phyloP scores from a whole-genome alignment of 2,329 filamentous ascomycete species.

The Neonectria neomacrospora region DNA sequence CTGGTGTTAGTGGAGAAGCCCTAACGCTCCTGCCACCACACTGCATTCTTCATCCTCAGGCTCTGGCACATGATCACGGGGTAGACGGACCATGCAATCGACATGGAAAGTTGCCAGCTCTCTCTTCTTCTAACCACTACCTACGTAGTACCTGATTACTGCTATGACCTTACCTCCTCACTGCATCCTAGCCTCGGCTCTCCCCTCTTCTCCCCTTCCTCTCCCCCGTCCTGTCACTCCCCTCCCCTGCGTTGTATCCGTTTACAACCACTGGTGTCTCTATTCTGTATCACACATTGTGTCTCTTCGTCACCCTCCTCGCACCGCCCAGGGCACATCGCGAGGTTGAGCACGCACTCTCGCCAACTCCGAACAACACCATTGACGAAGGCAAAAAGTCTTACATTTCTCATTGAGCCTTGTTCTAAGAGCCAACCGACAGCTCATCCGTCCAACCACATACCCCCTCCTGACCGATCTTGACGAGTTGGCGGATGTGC shows the following conservation, averaged over 20 bases:
- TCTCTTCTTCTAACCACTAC: neutral
- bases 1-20: slow-evolving; percentile 21
- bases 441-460: slow-evolving; percentile 21
- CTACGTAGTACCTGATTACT: neutral
- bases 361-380: neutral
- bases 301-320: slow-evolving; percentile 11
- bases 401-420: neutral
- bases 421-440: neutral
- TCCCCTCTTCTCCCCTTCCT: neutral
- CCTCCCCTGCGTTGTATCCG: neutral
- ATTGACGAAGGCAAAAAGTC: neutral
- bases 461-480: slow-evolving; percentile 29
- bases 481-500: slow-evolving; percentile 38
- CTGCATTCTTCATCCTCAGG: slow-evolving; percentile 7
- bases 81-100: slow-evolving; percentile 12
- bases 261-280: neutral
- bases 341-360: neutral
- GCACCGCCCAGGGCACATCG: neutral
- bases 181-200: neutral
- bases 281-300: slow-evolving; percentile 17
- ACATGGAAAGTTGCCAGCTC: neutral
- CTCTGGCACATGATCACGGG: slow-evolving; percentile 12
- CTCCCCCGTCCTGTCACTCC: neutral
- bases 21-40: neutral
- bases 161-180: neutral